Evolutionary conservation across 2,329 filamentous ascomycete species (phyloP), one percentile per base, ranked within the genome.

Genomic region (Magnaporthiopsis incrustans): DNA sequence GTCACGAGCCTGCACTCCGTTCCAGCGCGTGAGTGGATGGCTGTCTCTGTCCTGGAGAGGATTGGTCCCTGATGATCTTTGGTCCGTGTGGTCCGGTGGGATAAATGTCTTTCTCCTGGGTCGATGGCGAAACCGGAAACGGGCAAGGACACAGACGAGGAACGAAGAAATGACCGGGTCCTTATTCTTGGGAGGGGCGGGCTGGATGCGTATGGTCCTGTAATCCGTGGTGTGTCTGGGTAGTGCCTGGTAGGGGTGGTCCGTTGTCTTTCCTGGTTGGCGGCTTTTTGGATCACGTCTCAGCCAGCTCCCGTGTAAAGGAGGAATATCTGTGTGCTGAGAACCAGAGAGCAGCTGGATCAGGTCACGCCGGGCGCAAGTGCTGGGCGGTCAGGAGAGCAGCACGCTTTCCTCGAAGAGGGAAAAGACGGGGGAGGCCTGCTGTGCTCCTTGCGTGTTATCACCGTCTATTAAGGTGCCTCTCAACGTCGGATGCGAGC

Each of bases 1-100:
- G 50, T 61, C 60, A 61, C 60, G 60, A 61, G 60, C 33, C n/a
- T 53, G 44, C 22, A 53, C 18, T 6, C 44, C 15, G 44, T 25
- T 11, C 44, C 22, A 25, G 44, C 44, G 44, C n/a, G n/a, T 25
- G 44, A 50, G 44, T 53, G 44, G 44, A 53, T 53, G 44, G 44
- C 7, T 53, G 44, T 53, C 44, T n/a, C 44, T n/a, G n/a, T n/a
- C 44, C 22, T 53, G 44, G 22, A 25, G 38, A 25, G 44, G 18
- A 2, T 10, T 53, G 44, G 44, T 53, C 2, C 44, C 44, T 53
- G 44, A 53, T 25, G 44, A 25, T 22, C 44, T 53, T 53, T 53
- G 22, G n/a, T n/a, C 44, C 22, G 22, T 53, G 44, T 53, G 44
- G 44, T 53, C 44, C 44, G n/a, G 44, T 53, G 44, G 44, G 44